A percentile compares a stretch with the other conserved stretches of the same genome.
These are phyloP conservation scores for Mikania micrantha DNA, from an alignment of 129 eudicot species.

Conservation along the genomic window DNA sequence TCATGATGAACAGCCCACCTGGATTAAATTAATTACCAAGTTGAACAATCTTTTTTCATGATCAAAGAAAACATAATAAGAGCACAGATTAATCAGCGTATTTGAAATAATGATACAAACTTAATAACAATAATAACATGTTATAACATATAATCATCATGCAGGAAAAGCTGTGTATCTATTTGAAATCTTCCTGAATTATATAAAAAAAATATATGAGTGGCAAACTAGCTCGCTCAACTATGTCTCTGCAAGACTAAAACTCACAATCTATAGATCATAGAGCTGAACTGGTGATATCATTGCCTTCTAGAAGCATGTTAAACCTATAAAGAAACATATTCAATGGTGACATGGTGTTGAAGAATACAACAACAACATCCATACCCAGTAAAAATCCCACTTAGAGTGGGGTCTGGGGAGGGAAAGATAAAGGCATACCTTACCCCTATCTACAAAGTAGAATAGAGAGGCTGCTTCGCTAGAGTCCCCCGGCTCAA, in stretches of 20 bases:
- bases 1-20: slow-evolving; percentile 96
- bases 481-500: too few species aligned
- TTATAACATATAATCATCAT: not conserved
- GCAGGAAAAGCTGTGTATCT: not conserved
- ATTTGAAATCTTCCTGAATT: not conserved
- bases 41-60: not conserved
- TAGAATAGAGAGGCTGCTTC: too few species aligned
- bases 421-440: too few species aligned
- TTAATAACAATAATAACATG: not conserved
- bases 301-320: not conserved
- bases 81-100: not conserved
- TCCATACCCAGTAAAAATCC: too few species aligned
- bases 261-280: not conserved
- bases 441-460: too few species aligned
- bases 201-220: not conserved
- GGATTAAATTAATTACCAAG: slow-evolving; percentile 6
- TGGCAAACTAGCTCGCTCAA: not conserved
- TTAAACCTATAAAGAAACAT: not conserved
- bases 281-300: not conserved
- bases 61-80: not conserved
- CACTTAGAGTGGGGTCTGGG: too few species aligned
- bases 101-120: not conserved
- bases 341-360: too few species aligned
- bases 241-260: not conserved
- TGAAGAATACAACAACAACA: too few species aligned